phyloP scores from a whole-genome alignment of 2,329 filamentous ascomycete genomes.

The Ophiocordyceps robertsii region DNA sequence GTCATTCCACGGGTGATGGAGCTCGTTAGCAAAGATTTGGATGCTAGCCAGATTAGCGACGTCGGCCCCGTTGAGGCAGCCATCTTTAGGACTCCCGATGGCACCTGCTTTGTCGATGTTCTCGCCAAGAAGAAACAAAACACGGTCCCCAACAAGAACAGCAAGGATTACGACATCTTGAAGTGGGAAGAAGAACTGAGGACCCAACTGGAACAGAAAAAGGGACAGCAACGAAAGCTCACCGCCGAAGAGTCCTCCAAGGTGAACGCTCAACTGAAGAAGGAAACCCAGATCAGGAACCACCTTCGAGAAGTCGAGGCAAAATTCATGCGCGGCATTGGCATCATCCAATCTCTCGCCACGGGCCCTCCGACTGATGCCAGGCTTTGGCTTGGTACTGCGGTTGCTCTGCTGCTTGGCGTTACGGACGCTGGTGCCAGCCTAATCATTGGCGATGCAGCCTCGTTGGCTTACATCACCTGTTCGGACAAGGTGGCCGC shows the following conservation, averaged over 20 bases:
- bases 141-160: constrained; percentile 67
- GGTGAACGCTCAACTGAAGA: constrained; percentile 79
- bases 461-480: constrained; percentile 64
- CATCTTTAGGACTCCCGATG: constrained; percentile 84
- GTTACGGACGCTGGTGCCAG: constrained; percentile 70
- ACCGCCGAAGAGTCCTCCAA: constrained; percentile 81
- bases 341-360: constrained; percentile 71
- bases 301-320: constrained; percentile 58
- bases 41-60: constrained; percentile 52
- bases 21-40: constrained; percentile 61
- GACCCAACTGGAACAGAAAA: constrained; percentile 80
- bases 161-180: constrained; percentile 86
- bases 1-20: constrained; percentile 66
- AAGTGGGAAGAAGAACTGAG: constrained; percentile 96
- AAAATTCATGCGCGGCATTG: constrained; percentile 67
- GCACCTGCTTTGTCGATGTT: constrained; percentile 80
- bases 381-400: constrained; percentile 74
- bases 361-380: constrained; percentile 82
- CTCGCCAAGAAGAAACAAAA: constrained; percentile 68
- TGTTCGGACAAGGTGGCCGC: constrained; percentile 63
- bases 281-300: constrained; percentile 67
- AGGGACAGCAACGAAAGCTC: constrained; percentile 80
- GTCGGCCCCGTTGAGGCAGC: constrained; percentile 82
- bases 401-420: constrained; percentile 59
- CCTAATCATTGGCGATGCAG: constrained; percentile 66